phyloP scores from a whole-genome alignment of 2,329 filamentous ascomycete species.

The Alternaria ventricosa region DNA sequence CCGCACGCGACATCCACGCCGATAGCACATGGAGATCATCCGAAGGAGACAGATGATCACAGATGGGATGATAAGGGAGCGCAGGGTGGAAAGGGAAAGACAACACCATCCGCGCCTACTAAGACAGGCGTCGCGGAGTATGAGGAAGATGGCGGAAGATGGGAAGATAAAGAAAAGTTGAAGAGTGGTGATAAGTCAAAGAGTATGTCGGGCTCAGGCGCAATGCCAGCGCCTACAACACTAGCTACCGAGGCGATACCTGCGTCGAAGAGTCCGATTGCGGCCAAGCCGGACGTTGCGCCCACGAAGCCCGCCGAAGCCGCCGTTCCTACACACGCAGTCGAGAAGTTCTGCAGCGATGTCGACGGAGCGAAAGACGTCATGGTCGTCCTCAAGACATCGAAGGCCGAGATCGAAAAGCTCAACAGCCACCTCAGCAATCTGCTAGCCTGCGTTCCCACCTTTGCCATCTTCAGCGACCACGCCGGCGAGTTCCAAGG shows the following conservation, averaged over 20 bases:
- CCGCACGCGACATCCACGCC: conserved; percentile 10
- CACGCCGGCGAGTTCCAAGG: conserved; percentile 60
- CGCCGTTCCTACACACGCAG: conserved; percentile 1
- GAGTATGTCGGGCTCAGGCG: background rate
- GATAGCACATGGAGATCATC: conserved; percentile 8
- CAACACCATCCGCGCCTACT: conserved; percentile 2
- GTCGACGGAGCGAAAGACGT: conserved; percentile 55
- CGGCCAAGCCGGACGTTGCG: background rate
- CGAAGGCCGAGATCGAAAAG: conserved; percentile 64
- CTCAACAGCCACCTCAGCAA: conserved; percentile 62
- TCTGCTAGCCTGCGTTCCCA: conserved; percentile 62
- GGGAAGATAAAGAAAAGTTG: conserved; percentile 21
- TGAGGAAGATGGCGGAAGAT: conserved; percentile 29
- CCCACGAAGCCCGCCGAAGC: background rate
- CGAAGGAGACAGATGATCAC: conserved; percentile 16
- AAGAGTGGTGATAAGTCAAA: background rate
- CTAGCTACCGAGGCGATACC: conserved; percentile 6
- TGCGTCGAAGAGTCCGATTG: conserved; percentile 3
- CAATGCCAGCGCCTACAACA: conserved; percentile 14
- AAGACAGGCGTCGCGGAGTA: conserved; percentile 17
- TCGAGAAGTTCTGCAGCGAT: conserved; percentile 30
- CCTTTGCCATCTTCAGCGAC: conserved; percentile 66
- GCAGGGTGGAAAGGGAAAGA: background rate
- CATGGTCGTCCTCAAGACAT: conserved; percentile 65
- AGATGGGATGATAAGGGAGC: conserved; percentile 22